Evolutionary conservation across 306 rosid species (phyloP), one percentile per base, ranked within the genome.

Genomic region (Luffa aegyptiaca): DNA sequence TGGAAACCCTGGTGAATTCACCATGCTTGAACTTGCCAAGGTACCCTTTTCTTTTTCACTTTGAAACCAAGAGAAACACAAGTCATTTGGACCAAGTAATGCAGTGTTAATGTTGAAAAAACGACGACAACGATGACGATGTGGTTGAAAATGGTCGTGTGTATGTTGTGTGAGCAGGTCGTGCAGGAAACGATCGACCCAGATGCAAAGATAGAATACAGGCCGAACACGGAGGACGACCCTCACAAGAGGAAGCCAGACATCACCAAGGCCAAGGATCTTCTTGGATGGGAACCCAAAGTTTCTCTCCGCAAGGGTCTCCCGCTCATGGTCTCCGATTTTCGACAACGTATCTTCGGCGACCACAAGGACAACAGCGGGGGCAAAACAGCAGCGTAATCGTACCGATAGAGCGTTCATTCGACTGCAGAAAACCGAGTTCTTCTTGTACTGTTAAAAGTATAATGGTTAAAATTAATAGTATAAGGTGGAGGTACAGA

Each of bases 191-290:
- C 98, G 44, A 94, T 94, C 1, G 98, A 92, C 86, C 96, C 93
- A 41, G 98, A 91, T 26, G 98, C 98, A 0, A 92, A 84, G 88
- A 94, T 94, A 49, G 98, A 86, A 87, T 90, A 90, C 92, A 91
- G 84, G 83, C 88, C 93, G 7, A 94, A 94, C 90, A 94, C 98
- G 56, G 97, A 91, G 82, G 98, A 94, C 76, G 97, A 94, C 83
- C 98, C 98, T 1, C 98, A 92, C 90, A 94, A 92, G 88, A 91
- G 98, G 88, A 94, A 94, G 88, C 98, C 98, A 16, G 97, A 94
- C 63, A 92, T 94, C 59, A 70, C 80, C 35, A 92, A 80, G 84
- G 98, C 98, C 0, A 92, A 94, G 84, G 97, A 94, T 56, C 85
- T 79, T 2, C 95, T 92, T 5, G 98, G 97, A 7, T 94, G 98